These are phyloP conservation scores for Penicillium sp. DNA, from an alignment of 2,329 filamentous ascomycete species.

Conservation along the genomic window DNA sequence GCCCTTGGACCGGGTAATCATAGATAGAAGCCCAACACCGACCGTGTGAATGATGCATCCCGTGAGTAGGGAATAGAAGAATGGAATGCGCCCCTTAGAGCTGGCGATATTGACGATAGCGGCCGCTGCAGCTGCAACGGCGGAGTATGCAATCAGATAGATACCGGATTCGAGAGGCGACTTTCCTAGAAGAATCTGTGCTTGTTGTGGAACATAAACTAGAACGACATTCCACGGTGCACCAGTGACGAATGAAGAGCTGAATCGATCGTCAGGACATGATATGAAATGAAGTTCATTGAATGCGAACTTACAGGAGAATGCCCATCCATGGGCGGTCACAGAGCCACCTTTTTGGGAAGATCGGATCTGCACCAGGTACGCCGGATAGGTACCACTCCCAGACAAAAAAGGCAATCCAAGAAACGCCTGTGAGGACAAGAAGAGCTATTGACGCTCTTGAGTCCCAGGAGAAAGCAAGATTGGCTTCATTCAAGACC, in stretches of 20 bases:
- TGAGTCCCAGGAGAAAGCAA: constrained; percentile 45
- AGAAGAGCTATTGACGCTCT: constrained; percentile 32
- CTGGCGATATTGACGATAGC: constrained; percentile 22
- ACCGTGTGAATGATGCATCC: constrained; percentile 26
- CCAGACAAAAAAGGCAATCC: constrained; percentile 35
- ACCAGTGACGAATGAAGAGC: constrained; percentile 29
- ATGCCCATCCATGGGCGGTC: constrained; percentile 28
- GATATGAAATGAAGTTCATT: neutral
- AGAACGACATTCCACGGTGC: constrained; percentile 28
- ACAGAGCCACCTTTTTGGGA: constrained; percentile 28
- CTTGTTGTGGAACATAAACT: constrained; percentile 31
- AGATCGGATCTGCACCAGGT: constrained; percentile 27
- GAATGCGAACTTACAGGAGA: constrained; percentile 19
- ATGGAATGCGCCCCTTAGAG: constrained; percentile 24
- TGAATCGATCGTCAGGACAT: constrained; percentile 1
- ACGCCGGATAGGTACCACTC: constrained; percentile 26
- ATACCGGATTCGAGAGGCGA: constrained; percentile 29
- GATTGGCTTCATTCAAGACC: constrained; percentile 47
- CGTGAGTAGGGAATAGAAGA: constrained; percentile 27
- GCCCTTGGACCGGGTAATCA: constrained; percentile 15
- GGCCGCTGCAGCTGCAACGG: constrained; percentile 23
- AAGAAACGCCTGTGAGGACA: constrained; percentile 25
- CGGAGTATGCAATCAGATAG: constrained; percentile 27
- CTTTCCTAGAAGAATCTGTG: constrained; percentile 23
- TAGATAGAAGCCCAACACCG: constrained; percentile 26